Evolutionary conservation across 164 flowering plant genomes (phyloP), one percentile per base, ranked within the genome.

Genomic region (Chimonanthus salicifolius): DNA sequence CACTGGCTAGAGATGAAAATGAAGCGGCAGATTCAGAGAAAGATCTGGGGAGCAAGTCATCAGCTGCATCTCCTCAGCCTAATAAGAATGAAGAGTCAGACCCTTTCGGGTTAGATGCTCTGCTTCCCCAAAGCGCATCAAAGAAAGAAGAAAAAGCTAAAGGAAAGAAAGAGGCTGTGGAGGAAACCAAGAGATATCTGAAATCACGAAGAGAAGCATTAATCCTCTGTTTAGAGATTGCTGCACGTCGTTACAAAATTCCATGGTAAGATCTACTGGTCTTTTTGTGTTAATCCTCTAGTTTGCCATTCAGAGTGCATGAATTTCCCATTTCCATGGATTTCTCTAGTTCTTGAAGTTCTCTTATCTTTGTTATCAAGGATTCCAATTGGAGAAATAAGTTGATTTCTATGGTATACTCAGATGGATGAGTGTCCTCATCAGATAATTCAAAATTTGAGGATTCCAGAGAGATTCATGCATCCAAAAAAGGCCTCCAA

Each of bases 101-200:
- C 75, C 99, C 97, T 21, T 95, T 93, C 85, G 97, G 97, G 64
- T 90, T 95, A 58, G 97, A 93, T 77, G 91, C 89, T 49, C 79
- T 92, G 50, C 84, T 92, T 58, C 60, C 60, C 60, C 81, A 91
- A 9, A 80, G 82, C 71, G 69, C 77, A 50, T 75, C 76, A 15
- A 85, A 84, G 81, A 86, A 83, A 71, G 89, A 83, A 60, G 91
- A 83, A 43, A 86, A 77, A 68, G 49, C 80, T 4, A 91, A 81
- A 78, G 84, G 70, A 49, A 92, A 87, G 82, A 90, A 82, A 74
- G 90, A 86, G n/a, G 71, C 74, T 5, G 94, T 82, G 33, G 84
- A 84, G 48, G 96, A 92, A 78, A 78, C 73, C 18, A 90, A 78
- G 84, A 85, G 83, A 78, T 88, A 85, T 75, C 86, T 92, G 78